Base-by-base conservation (phyloP, 768 basidiomycete species). In the Phlebiopsis gigantea region DNA sequence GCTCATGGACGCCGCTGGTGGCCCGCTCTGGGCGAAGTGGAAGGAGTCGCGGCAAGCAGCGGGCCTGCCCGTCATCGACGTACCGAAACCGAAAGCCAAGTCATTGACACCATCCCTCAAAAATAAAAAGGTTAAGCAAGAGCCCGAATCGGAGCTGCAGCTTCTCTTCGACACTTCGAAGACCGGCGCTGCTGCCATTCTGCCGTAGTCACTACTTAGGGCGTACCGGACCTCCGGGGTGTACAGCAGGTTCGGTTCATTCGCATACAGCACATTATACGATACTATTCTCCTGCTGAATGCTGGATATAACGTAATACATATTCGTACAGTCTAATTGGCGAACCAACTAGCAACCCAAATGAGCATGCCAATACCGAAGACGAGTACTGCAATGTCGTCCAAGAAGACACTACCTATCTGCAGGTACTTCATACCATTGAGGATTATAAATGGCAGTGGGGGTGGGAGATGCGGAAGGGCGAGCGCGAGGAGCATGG, bases 391-490 rank as follows among this genome's bases (percentile, higher is more conserved):
- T 1, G 88, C 80, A 0, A 93, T 68, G 62, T 90, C 90, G 58
- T 93, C 85, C 24, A 90, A 67, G 65, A 91, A 79, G 24, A 80
- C 65, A 1, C 81, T 78, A 7, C 78, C 81, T 78, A 93, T 82
- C 57, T 82, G 81, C 24, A 87, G 56, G 71, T 92, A 91, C 59
- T 82, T 85, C 57, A 88, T 65, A 1, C 73, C 76, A 57, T 83
- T 83, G 47, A 79, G 73, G 58, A 91, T 79, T n/a, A 85, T 57
- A 0, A 81, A 79, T 0, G 85, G 79, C 24, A 90, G 54, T 1
- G 83, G 83, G 14, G 81, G 73, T 1, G 89, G 89, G 10, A 92
- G 75, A 61, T 85, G 77, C 9, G 85, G 83, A 2, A 90, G 73
- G 0, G 75, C 82, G 10, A 88, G 55, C 0, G 81, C 73, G 6